Base-by-base conservation (phyloP, 805 yeast genomes). In the Priceomyces melissophilus region DNA sequence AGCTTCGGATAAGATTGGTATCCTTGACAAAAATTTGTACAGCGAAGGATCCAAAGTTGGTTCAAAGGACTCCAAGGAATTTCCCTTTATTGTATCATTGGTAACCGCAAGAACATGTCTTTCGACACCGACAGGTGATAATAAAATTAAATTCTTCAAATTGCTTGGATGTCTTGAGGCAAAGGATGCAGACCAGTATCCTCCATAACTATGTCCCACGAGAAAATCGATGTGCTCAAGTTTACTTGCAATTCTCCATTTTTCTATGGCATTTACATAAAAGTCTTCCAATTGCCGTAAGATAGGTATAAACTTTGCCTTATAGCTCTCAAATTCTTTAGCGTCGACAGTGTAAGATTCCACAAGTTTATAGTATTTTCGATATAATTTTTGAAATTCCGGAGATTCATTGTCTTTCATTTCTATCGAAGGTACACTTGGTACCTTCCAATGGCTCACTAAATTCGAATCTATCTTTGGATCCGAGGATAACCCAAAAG, bases 51-150 rank as follows among this genome's bases (percentile, higher is more conserved):
- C 71, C 11, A 71, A 48, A 2, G 71, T 54, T 7, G 80, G 73
- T 35, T 52, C 55, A 10, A 58, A 48, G 25, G 25, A 20, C 3
- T 37, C 44, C 12, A 45, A 40, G 2, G 39, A 33, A 10, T 26
- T 35, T 17, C 30, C 50, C n/a, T 14, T 20, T 4, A 40, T 25
- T 8, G 42, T 38, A 5, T 75, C 70, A 43, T 73, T 72, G 1
- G 72, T 73, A 2, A 84, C 61, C 0, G 90, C 81, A 53, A 71
- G 79, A 0, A 84, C 74, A 36, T 78, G 78, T 33, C 87, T 67
- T 50, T 87, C 95, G 13, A 86, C 79, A 0, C 95, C 95, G 0
- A 84, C 85, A 0, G 95, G 95, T 10, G 88, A 81, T 3, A 83
- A 74, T 16, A 86, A 63, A 2, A 84, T 67, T 48, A 87, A 60